Percentiles rank a stretch among this genome's conserved stretches.
phyloP scores from a whole-genome alignment of 2,329 filamentous ascomycete species.

The Scedosporium boydii region DNA sequence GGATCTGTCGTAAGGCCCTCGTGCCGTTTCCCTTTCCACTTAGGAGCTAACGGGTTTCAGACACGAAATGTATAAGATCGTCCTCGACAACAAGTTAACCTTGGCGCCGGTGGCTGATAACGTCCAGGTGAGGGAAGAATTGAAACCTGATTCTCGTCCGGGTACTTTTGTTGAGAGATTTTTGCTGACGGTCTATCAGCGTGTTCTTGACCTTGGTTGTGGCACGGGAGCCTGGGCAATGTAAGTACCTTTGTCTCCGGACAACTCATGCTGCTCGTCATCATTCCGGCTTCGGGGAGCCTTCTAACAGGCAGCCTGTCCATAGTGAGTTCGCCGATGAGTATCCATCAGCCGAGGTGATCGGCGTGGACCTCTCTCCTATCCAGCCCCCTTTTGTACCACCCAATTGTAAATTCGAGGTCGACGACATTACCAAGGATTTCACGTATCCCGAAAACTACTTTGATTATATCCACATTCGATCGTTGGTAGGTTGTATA shows the following conservation, averaged over 20 bases:
- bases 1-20: slow-evolving; percentile 14
- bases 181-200: slow-evolving; percentile 8
- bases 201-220: slow-evolving; percentile 24
- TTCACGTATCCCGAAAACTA: slow-evolving; percentile 35
- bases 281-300: background rate
- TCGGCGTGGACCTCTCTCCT: slow-evolving; percentile 48
- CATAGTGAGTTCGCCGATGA: slow-evolving; percentile 21
- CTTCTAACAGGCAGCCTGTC: background rate
- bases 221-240: slow-evolving; percentile 30
- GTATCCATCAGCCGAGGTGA: slow-evolving; percentile 34
- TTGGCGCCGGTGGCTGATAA: slow-evolving; percentile 21
- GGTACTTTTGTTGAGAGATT: background rate
- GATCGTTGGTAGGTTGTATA: slow-evolving; percentile 42
- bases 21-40: background rate
- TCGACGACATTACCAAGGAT: slow-evolving; percentile 49
- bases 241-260: slow-evolving; percentile 6
- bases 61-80: slow-evolving; percentile 17
- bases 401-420: slow-evolving; percentile 53
- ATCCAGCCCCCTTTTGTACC: slow-evolving; percentile 49
- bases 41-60: slow-evolving; percentile 4
- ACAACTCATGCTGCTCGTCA: background rate
- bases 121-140: slow-evolving; percentile 13
- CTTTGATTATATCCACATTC: slow-evolving; percentile 52
- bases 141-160: background rate
- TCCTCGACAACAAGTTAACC: slow-evolving; percentile 20